Evolutionary conservation across 164 flowering plant species (phyloP).

Genomic region (Macadamia tetraphylla): DNA sequence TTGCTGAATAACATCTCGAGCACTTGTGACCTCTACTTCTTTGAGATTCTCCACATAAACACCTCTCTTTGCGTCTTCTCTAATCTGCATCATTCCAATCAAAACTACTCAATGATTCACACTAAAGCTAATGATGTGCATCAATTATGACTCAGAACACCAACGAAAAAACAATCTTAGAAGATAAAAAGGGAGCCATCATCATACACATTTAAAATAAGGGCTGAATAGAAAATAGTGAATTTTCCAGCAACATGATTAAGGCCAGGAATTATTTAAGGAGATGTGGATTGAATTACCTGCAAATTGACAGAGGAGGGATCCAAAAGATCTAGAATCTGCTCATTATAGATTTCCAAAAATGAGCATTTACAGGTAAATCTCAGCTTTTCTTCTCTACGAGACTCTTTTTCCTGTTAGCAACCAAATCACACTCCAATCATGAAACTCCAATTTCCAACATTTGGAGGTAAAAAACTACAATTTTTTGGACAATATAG

Average conservation of each 20-base stretch:
- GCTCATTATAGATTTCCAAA: slow-evolving; percentile 95
- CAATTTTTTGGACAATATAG: not conserved
- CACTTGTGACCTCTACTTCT: slow-evolving; percentile 83
- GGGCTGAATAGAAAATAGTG: not conserved
- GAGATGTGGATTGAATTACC: slow-evolving; percentile 29
- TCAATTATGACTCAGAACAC: not conserved
- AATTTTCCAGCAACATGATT: not conserved
- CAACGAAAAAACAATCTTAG: not conserved
- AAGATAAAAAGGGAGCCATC: not conserved
- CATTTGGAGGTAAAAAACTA: not conserved
- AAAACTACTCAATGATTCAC: not conserved
- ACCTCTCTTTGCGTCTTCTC: slow-evolving; percentile 91
- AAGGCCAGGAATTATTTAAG: not conserved
- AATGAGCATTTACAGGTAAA: slow-evolving; percentile 94
- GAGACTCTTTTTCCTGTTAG: slow-evolving; percentile 75
- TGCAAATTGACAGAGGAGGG: slow-evolving; percentile 85
- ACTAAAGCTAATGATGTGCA: not conserved
- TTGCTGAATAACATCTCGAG: slow-evolving; percentile 88
- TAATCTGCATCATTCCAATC: slow-evolving; percentile 38
- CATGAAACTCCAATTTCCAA: slow-evolving; percentile 9
- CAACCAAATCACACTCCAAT: slow-evolving; percentile 11
- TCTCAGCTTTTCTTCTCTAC: slow-evolving; percentile 75
- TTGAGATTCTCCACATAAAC: slow-evolving; percentile 82
- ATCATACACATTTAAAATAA: not conserved
- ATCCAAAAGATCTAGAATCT: slow-evolving; percentile 89